These are phyloP conservation scores for Fragilariopsis cylindrus DNA, from an alignment of 108 stramenopile genomes.

Conservation along the genomic window DNA sequence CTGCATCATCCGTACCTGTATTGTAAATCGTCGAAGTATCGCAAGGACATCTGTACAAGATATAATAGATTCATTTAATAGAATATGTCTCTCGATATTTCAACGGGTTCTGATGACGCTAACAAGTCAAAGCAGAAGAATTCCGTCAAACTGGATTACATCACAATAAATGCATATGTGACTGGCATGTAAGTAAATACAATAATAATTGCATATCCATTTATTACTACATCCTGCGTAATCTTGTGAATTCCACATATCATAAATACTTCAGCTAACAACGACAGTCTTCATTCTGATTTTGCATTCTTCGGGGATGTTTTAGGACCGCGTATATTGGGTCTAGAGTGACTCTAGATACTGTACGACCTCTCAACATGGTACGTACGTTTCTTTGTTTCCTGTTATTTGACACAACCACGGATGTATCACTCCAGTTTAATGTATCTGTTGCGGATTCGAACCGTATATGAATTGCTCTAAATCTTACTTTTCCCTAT, in stretches of 20 bases:
- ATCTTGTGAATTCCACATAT: no score
- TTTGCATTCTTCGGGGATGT: neutral
- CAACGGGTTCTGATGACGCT: constrained; percentile 30
- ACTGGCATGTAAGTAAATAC: constrained; percentile 30
- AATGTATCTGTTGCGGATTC: no score
- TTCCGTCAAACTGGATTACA: constrained; percentile 27
- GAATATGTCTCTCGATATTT: constrained; percentile 29
- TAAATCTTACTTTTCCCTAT: no score
- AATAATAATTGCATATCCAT: neutral
- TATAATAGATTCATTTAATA: neutral
- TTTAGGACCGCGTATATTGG: constrained; percentile 22
- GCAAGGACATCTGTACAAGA: neutral
- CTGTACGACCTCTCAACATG: constrained; percentile 67
- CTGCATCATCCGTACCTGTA: neutral
- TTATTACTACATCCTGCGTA: neutral
- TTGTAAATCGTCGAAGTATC: neutral
- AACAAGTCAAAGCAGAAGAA: neutral
- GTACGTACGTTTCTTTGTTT: no score
- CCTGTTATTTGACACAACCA: no score
- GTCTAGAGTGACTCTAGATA: constrained; percentile 63
- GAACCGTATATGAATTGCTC: no score
- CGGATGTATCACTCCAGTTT: no score
- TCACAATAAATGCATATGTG: constrained; percentile 30
- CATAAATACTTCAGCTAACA: no score
- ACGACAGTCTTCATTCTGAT: neutral